Conservation (phyloP, 805 yeast genomes). For the Wickerhamomyces alni region DNA sequence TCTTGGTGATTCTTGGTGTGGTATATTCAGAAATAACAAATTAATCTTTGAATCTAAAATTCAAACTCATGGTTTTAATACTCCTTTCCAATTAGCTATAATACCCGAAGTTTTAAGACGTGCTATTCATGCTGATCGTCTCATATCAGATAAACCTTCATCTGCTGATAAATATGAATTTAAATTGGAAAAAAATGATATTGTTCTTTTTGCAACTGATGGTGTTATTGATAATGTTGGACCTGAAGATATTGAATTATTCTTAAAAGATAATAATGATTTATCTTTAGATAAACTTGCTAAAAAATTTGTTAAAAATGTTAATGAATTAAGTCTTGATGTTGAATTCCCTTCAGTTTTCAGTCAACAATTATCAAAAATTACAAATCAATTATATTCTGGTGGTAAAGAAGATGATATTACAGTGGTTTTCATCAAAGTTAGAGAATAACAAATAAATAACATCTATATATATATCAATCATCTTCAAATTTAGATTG, state of each 20-base stretch:
- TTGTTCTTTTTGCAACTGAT: slow-evolving; percentile 85
- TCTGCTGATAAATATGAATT: slow-evolving; percentile 64
- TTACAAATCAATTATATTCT: slow-evolving; percentile 61
- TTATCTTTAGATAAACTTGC: slow-evolving; percentile 42
- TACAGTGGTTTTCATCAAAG: slow-evolving; percentile 67
- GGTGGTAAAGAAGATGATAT: slow-evolving; percentile 98
- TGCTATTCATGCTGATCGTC: slow-evolving; percentile 51
- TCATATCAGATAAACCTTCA: slow-evolving; percentile 64
- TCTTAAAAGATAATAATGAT: slow-evolving; percentile 45
- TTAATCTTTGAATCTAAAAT: slow-evolving; percentile 62
- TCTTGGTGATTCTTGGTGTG: slow-evolving; percentile 94
- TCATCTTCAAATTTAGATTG: slow-evolving; percentile 28
- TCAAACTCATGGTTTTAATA: slow-evolving; percentile 84
- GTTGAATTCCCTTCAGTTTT: slow-evolving; percentile 77
- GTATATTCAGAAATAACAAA: slow-evolving; percentile 64
- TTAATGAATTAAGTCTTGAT: slow-evolving; percentile 65
- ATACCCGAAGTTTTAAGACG: slow-evolving; percentile 57
- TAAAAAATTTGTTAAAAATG: slow-evolving; percentile 54
- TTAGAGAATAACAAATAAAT: slow-evolving; percentile 5
- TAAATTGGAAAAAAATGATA: slow-evolving; percentile 63
- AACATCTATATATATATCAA: neutral
- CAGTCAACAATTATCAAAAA: slow-evolving; percentile 64
- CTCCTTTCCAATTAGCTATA: slow-evolving; percentile 86
- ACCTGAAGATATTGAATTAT: slow-evolving; percentile 63
- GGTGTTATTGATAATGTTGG: slow-evolving; percentile 87